Base-by-base conservation (phyloP, 2,329 filamentous ascomycete genomes). In the Diaporthe vaccinii region DNA sequence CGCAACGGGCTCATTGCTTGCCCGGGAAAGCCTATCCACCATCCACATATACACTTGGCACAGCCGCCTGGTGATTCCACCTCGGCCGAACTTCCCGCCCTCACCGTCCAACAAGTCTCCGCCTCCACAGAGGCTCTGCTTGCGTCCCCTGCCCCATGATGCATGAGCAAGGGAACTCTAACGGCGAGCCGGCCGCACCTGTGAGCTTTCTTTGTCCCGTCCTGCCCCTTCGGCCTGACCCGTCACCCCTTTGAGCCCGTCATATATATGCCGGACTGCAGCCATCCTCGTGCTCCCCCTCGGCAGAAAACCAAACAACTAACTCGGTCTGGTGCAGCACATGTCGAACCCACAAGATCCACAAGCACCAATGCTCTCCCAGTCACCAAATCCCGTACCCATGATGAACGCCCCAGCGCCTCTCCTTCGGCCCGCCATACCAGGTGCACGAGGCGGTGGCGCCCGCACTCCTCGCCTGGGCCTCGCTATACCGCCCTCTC, bases 401-500 rank as follows among this genome's bases (percentile, higher is more conserved):
- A 89, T 88, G 80, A 94, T 96, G 92, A 91, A 93, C 75, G 44
- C 76, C 67, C 92, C 94, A 71, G 94, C 93, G 72, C 95, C 95
- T 76, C 91, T 97, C 75, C 92, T 98, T 74, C 93, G 95, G 76
- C 94, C 95, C 73, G 95, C 95, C 77, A 92, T 97, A 74, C 94
- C 93, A 53, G 94, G 94, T 78, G 88, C 87, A 78, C 89, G 92
- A 79, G 89, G 88, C 79, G 87, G 89, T 78, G 92, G 91, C 75
- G 87, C 89, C 76, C 89, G 93, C 78, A 89, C 93, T 72, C 95
- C 95, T 39, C 92, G 94, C 80, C 90, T 98, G 75, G 96, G 95
- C 59, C 91, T 98, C 74, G 94, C 96, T 61, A 98, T 98, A 75
- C 96, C 96, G 51, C 92, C 94, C 0, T 98, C 95, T 49, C 94